Evolutionary conservation across 768 basidiomycete genomes (phyloP).

Genomic region (Galerina marginata): DNA sequence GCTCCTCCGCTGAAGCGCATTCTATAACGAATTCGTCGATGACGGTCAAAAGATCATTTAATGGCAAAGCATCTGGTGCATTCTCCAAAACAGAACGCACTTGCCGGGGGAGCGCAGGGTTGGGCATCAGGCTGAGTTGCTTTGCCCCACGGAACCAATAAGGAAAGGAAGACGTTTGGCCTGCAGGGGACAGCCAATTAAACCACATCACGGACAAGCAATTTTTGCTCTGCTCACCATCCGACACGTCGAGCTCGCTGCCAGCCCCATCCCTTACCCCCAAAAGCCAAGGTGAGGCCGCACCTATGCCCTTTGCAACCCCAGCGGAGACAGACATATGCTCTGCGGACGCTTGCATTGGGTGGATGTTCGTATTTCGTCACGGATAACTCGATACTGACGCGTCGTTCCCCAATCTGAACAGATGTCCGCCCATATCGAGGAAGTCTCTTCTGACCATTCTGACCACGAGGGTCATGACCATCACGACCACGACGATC

Average conservation of each 20-base stretch:
- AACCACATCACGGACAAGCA: slow-evolving; percentile 37
- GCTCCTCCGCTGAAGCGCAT: slow-evolving; percentile 52
- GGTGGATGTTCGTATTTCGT: slow-evolving; percentile 39
- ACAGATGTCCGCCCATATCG: slow-evolving; percentile 83
- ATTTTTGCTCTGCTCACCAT: slow-evolving; percentile 37
- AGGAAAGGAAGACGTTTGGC: slow-evolving; percentile 13
- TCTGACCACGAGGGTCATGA: slow-evolving; percentile 67
- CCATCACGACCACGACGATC: slow-evolving; percentile 73
- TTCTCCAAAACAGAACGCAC: slow-evolving; percentile 64
- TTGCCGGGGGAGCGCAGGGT: slow-evolving; percentile 39
- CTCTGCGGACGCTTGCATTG: slow-evolving; percentile 3
- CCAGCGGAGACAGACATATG: neutral
- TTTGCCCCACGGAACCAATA: slow-evolving; percentile 14
- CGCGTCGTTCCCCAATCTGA: slow-evolving; percentile 20
- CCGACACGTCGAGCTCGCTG: slow-evolving; percentile 43
- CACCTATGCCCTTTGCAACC: slow-evolving; percentile 17
- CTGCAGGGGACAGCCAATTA: slow-evolving; percentile 28
- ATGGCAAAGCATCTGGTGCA: slow-evolving; percentile 53
- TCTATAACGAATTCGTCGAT: slow-evolving; percentile 63
- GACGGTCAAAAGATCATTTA: slow-evolving; percentile 51
- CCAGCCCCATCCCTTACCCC: slow-evolving; percentile 22
- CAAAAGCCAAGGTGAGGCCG: slow-evolving; percentile 36
- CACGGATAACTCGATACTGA: slow-evolving; percentile 38
- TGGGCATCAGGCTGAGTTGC: slow-evolving; percentile 23
- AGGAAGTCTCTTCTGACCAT: slow-evolving; percentile 84